Evolutionary conservation across 2,329 filamentous ascomycete species (phyloP), one percentile per base, ranked within the genome.

Genomic region (Endocalyx cinctus): DNA sequence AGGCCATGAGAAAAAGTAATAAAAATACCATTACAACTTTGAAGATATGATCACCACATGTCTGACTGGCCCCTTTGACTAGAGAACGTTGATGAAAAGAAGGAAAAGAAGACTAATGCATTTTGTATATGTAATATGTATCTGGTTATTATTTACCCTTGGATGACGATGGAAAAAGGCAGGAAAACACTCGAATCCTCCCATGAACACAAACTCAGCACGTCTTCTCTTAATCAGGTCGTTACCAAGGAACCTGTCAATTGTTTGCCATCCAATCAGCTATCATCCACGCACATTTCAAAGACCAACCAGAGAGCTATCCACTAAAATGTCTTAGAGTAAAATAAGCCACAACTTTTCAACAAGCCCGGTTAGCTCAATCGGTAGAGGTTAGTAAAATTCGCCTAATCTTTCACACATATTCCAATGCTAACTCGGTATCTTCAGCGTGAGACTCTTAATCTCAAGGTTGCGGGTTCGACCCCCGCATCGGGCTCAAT

Each of bases 381-480:
- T 23, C 20, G 20, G 20, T 23, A 23, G 20, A 23, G n/a, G n/a
- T n/a, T n/a, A n/a, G n/a, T n/a, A n/a, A n/a, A n/a, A n/a, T n/a
- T n/a, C n/a, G n/a, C n/a, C n/a, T n/a, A n/a, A n/a, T n/a, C n/a
- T n/a, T n/a, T n/a, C n/a, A n/a, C n/a, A n/a, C n/a, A n/a, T n/a
- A n/a, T n/a, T n/a, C n/a, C n/a, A n/a, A n/a, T n/a, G n/a, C n/a
- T n/a, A n/a, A n/a, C n/a, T n/a, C n/a, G n/a, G n/a, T n/a, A n/a
- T n/a, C n/a, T n/a, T n/a, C n/a, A 82, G 76, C 77, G 76, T 80
- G 70, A 79, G 77, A 80, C 77, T 81, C 77, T 68, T 68, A 67
- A 71, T 74, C 51, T 55, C 50, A 54, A 54, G 50, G 51, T 51
- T 54, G 51, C 51, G 50, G 52, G 51, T 58, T 57, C 61, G 67